phyloP scores from a whole-genome alignment of 345 rosid species.

The Citrus medica region DNA sequence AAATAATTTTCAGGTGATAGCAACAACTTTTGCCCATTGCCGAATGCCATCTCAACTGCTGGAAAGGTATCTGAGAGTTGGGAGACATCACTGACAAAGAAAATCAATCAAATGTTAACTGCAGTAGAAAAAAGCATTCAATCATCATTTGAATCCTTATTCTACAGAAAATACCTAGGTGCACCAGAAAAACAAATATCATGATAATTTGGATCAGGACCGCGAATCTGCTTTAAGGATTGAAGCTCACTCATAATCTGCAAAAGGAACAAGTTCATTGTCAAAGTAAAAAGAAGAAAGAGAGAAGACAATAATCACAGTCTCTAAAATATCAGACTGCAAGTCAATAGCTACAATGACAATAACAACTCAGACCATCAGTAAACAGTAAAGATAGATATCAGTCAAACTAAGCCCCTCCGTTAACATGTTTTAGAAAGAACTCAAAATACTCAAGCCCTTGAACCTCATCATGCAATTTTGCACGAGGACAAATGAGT shows the following conservation, averaged over 20 bases:
- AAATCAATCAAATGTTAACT: constrained; percentile 22
- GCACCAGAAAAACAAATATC: constrained; percentile 81
- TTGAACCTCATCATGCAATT: not conserved
- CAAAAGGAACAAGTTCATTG: constrained; percentile 1
- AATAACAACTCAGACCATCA: not conserved
- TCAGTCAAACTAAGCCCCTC: not conserved
- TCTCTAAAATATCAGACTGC: not conserved
- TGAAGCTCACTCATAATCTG: constrained; percentile 65
- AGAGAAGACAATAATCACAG: not conserved
- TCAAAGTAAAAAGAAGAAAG: not conserved
- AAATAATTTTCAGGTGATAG: constrained; percentile 92
- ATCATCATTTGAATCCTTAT: not conserved
- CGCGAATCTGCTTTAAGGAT: constrained; percentile 60
- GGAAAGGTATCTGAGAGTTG: constrained; percentile 65
- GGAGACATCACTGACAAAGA: constrained; percentile 44
- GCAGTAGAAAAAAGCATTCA: constrained; percentile 1
- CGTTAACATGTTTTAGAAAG: not conserved
- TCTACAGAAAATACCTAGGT: constrained; percentile 48
- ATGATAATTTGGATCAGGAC: constrained; percentile 89
- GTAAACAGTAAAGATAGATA: not conserved
- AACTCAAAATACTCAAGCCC: not conserved
- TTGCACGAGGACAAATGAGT: not conserved
- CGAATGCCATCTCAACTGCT: constrained; percentile 67
- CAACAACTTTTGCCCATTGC: constrained; percentile 58
- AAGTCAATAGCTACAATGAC: not conserved